Evolutionary conservation across 1,284 basidiomycete genomes (phyloP).

Genomic region (Rhodotorula sp.): DNA sequence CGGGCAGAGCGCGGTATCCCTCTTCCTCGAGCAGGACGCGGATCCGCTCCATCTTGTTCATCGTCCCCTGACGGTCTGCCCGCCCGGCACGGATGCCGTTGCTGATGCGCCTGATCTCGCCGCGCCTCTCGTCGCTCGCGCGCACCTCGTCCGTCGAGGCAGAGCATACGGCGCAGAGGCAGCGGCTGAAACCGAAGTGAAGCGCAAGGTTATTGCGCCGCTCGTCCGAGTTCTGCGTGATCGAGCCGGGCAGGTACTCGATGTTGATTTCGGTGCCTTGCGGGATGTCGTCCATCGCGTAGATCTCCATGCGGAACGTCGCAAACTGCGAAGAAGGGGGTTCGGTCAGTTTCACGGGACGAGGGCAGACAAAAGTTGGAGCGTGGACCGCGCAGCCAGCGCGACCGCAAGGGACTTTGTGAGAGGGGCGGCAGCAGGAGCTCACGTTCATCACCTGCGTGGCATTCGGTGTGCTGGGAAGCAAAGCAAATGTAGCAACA

Average conservation of each 20-base stretch:
- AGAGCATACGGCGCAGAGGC: constrained; percentile 41
- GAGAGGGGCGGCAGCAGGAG: background rate
- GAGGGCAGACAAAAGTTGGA: background rate
- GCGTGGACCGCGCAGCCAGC: no score
- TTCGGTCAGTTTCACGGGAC: background rate
- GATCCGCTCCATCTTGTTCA: constrained; percentile 38
- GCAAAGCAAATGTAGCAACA: background rate
- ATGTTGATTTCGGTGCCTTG: constrained; percentile 39
- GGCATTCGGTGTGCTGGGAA: constrained; percentile 28
- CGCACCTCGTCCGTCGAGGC: constrained; percentile 10
- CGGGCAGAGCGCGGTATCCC: constrained; percentile 42
- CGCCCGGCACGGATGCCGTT: constrained; percentile 18
- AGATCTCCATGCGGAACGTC: constrained; percentile 45
- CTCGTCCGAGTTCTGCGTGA: constrained; percentile 35
- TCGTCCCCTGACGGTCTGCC: constrained; percentile 23
- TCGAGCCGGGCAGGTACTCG: constrained; percentile 42
- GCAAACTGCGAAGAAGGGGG: constrained; percentile 24
- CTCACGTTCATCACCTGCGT: constrained; percentile 39
- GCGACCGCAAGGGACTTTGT: no score
- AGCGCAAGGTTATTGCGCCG: constrained; percentile 34
- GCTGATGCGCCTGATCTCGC: constrained; percentile 33
- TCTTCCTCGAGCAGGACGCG: constrained; percentile 37
- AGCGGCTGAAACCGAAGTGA: constrained; percentile 42
- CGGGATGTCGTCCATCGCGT: constrained; percentile 37
- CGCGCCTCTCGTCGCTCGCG: constrained; percentile 27